phyloP scores from a whole-genome alignment of 371 early-diverging fungal genomes.

The Massospora cicadina region DNA sequence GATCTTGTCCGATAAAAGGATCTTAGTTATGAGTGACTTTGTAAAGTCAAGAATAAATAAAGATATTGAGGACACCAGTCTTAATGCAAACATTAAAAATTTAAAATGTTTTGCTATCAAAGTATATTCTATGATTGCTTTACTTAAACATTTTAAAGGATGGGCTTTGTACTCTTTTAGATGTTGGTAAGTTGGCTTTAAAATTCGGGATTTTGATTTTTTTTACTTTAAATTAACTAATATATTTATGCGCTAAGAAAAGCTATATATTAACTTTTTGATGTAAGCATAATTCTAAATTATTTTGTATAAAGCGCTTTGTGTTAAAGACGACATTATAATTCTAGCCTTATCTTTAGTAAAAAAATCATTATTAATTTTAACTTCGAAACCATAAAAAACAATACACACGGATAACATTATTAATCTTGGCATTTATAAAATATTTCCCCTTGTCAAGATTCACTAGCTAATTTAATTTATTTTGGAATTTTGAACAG shows the following conservation, averaged over 20 bases:
- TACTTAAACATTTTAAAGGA: conserved; percentile 65
- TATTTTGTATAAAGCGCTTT: too few relatives aligned
- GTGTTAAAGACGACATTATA: too few relatives aligned
- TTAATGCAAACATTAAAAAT: background rate
- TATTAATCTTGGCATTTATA: too few relatives aligned
- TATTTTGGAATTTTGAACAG: background rate
- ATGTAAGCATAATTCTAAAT: too few relatives aligned
- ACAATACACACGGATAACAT: too few relatives aligned
- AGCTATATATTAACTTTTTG: too few relatives aligned
- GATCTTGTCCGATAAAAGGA: conserved; percentile 16
- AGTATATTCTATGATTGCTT: conserved; percentile 54
- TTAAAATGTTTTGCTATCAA: conserved; percentile 30
- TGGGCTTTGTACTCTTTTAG: conserved; percentile 68
- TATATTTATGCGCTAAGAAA: too few relatives aligned
- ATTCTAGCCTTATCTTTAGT: too few relatives aligned
- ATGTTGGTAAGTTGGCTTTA: conserved; percentile 49
- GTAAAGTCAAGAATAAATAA: conserved; percentile 37
- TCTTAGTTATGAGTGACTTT: conserved; percentile 17
- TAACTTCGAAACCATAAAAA: too few relatives aligned
- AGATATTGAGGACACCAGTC: conserved; percentile 26
- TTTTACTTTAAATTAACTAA: background rate
- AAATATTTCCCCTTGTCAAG: too few relatives aligned
- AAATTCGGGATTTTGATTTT: background rate
- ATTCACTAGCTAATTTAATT: too few relatives aligned
- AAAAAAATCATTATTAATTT: too few relatives aligned